Conservation (phyloP, 192 early-diverging fungal species). For the Umbelopsis sp. region DNA sequence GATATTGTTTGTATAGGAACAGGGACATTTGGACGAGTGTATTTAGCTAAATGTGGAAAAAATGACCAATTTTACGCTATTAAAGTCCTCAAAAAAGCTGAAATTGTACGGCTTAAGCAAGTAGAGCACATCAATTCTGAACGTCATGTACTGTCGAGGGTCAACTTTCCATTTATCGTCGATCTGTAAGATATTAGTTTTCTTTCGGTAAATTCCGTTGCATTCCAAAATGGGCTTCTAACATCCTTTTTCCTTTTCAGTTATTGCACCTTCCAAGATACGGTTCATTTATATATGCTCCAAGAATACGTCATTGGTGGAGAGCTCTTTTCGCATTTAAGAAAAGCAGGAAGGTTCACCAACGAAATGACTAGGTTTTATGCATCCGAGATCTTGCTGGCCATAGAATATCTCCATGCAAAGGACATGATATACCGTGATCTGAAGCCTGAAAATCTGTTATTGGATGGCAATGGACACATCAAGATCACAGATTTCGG, state of each 20-base stretch:
- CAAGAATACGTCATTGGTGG: constrained; percentile 86
- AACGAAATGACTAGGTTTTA: constrained; percentile 87
- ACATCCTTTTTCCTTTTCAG: neutral
- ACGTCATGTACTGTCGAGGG: constrained; percentile 81
- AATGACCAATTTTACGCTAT: constrained; percentile 89
- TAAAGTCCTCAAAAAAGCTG: constrained; percentile 92
- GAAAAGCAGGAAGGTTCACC: constrained; percentile 75
- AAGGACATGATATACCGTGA: constrained; percentile 87
- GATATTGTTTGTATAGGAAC: constrained; percentile 65
- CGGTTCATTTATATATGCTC: constrained; percentile 79
- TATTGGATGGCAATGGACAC: constrained; percentile 75
- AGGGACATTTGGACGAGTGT: constrained; percentile 94
- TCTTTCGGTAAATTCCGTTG: too few relatives aligned
- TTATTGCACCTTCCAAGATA: constrained; percentile 81
- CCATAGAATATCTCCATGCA: constrained; percentile 83
- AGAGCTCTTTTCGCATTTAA: constrained; percentile 84
- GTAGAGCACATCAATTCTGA: constrained; percentile 98
- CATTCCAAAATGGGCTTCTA: neutral
- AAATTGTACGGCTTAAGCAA: constrained; percentile 90
- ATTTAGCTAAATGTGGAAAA: constrained; percentile 75
- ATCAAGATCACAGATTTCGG: constrained; percentile 93
- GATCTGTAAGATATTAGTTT: constrained; percentile 62
- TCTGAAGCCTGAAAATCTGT: constrained; percentile 80
- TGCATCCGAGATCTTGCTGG: constrained; percentile 82
- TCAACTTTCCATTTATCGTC: constrained; percentile 88